Percentiles rank a stretch among this genome's conserved stretches.
phyloP scores from a whole-genome alignment of 345 rosid species.

The Acer saccharum region DNA sequence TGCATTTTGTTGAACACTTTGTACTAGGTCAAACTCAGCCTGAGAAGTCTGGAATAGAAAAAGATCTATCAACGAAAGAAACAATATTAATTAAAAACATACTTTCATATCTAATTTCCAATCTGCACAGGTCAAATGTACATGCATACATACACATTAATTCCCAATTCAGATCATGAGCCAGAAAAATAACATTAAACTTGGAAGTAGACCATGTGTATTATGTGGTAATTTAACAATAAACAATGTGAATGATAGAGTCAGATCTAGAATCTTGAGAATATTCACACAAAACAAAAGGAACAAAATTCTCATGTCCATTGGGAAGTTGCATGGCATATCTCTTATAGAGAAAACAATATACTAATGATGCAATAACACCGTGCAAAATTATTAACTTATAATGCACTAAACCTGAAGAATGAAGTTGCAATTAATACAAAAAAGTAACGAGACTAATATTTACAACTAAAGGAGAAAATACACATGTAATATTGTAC shows the following conservation, averaged over 20 bases:
- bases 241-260: neutral
- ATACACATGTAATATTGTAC: neutral
- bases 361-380: neutral
- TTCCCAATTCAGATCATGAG: neutral
- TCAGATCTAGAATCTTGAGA: neutral
- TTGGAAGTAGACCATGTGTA: neutral
- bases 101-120: neutral
- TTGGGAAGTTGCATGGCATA: neutral
- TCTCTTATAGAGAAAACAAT: neutral
- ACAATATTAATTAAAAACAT: conserved; percentile 5
- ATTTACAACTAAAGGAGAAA: too few relatives aligned
- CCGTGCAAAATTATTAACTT: neutral
- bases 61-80: conserved; percentile 6
- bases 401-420: neutral
- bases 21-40: conserved; percentile 81
- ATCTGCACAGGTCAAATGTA: neutral
- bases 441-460: neutral
- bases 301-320: neutral
- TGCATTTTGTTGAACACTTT: conserved; percentile 86
- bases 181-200: neutral
- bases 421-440: neutral
- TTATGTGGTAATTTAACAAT: neutral
- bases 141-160: conserved; percentile 7
- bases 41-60: conserved; percentile 64
- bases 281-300: neutral